Evolutionary conservation across 1,284 basidiomycete genomes (phyloP).

Genomic region (Macrocybe sp.): DNA sequence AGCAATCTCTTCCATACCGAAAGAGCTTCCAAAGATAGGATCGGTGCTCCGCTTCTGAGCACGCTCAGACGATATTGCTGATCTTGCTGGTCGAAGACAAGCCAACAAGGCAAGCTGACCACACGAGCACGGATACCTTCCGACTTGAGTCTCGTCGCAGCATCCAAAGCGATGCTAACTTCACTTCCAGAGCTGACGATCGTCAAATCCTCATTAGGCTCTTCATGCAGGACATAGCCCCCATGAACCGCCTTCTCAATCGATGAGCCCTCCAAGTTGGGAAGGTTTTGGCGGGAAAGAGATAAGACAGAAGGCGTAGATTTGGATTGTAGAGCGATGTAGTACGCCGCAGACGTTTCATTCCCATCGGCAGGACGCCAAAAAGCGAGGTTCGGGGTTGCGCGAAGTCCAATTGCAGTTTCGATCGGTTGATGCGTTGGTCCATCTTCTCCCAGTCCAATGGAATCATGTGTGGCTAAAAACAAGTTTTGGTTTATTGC

Average conservation of each 20-base stretch:
- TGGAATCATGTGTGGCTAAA: slow-evolving; percentile 82
- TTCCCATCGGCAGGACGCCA: slow-evolving; percentile 94
- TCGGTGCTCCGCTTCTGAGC: slow-evolving; percentile 83
- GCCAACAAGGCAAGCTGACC: slow-evolving; percentile 88
- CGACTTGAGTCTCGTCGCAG: slow-evolving; percentile 70
- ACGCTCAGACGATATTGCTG: slow-evolving; percentile 81
- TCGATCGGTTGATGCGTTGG: slow-evolving; percentile 96
- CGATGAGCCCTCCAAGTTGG: slow-evolving; percentile 85
- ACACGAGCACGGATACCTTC: slow-evolving; percentile 80
- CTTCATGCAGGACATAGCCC: slow-evolving; percentile 88
- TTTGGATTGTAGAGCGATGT: slow-evolving; percentile 69
- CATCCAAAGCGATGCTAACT: slow-evolving; percentile 82
- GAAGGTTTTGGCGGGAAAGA: slow-evolving; percentile 91
- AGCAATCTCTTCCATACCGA: slow-evolving; percentile 36
- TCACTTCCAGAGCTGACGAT: slow-evolving; percentile 89
- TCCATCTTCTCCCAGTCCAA: slow-evolving; percentile 92
- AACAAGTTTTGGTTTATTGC: slow-evolving; percentile 3
- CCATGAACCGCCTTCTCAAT: slow-evolving; percentile 84
- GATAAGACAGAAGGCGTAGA: slow-evolving; percentile 83
- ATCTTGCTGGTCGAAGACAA: slow-evolving; percentile 84
- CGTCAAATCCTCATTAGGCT: slow-evolving; percentile 73
- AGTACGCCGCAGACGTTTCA: slow-evolving; percentile 90
- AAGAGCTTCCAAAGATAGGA: slow-evolving; percentile 87
- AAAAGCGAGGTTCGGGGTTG: slow-evolving; percentile 87
- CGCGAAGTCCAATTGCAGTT: slow-evolving; percentile 83